Conservation (phyloP, 306 rosid species). For the Oxytropis ochrocephala region DNA sequence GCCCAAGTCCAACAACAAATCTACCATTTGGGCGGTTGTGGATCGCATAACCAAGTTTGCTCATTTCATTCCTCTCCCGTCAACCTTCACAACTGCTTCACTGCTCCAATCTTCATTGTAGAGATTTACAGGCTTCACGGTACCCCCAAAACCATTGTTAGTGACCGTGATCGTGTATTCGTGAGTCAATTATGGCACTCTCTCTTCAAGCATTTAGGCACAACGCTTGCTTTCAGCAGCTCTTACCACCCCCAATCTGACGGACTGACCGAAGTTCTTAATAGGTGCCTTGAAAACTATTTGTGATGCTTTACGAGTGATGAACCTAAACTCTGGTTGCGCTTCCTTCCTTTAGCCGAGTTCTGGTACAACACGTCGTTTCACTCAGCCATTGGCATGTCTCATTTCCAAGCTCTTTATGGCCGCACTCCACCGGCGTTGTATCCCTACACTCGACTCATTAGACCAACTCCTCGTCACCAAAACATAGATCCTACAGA, state of each 20-base stretch:
- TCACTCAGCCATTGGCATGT: not conserved
- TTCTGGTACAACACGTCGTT: not conserved
- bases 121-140: not conserved
- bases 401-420: not conserved
- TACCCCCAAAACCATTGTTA: not conserved
- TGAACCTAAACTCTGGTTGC: not conserved
- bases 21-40: not conserved
- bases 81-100: rapidly evolving
- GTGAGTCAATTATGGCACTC: not conserved
- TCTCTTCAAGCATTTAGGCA: not conserved
- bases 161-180: not conserved
- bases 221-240: not conserved
- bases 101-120: rapidly evolving
- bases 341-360: not conserved
- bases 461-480: too few relatives aligned
- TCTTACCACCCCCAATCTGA: too few relatives aligned
- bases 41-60: not conserved
- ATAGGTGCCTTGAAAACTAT: not conserved
- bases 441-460: too few relatives aligned
- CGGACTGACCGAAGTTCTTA: not conserved
- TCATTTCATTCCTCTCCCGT: not conserved
- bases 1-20: rapidly evolving
- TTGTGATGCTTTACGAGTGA: not conserved
- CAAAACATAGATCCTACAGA: too few relatives aligned
- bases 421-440: not conserved